phyloP scores from a whole-genome alignment of 768 basidiomycete species.

The Hygrophoropsis aurantiaca region DNA sequence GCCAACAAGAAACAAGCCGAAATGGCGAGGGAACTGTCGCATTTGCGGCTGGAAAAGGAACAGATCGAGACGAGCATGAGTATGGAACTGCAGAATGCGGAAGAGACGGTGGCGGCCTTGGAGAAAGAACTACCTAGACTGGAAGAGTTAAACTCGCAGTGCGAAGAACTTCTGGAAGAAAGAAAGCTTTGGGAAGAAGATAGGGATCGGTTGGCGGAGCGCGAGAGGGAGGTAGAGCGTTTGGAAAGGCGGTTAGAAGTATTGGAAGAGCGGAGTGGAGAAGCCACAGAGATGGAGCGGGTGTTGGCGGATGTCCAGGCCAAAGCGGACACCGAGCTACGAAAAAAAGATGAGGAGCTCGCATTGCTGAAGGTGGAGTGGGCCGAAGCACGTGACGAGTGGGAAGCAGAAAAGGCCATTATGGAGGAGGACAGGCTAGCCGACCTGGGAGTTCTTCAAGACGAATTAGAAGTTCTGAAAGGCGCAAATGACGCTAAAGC shows the following conservation, averaged over 20 bases:
- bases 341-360: constrained; percentile 41
- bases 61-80: constrained; percentile 63
- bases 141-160: constrained; percentile 46
- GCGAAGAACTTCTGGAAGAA: constrained; percentile 49
- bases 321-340: constrained; percentile 36
- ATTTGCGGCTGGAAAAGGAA: constrained; percentile 66
- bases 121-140: constrained; percentile 55
- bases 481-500: constrained; percentile 38
- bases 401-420: constrained; percentile 49
- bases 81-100: constrained; percentile 64
- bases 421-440: constrained; percentile 52
- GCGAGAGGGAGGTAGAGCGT: constrained; percentile 34
- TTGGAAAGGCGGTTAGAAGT: constrained; percentile 44
- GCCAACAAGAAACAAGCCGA: constrained; percentile 64
- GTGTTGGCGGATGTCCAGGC: constrained; percentile 34
- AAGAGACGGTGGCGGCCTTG: constrained; percentile 61
- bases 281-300: constrained; percentile 40
- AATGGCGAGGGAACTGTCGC: constrained; percentile 58
- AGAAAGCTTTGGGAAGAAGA: constrained; percentile 52
- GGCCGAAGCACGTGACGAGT: constrained; percentile 46
- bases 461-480: constrained; percentile 47
- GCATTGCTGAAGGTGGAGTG: constrained; percentile 36
- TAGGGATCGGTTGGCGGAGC: constrained; percentile 35
- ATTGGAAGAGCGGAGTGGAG: constrained; percentile 41
- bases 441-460: constrained; percentile 43